These are phyloP conservation scores for Noccaea bulbosa DNA, from an alignment of 345 rosid species.

Conservation along the genomic window DNA sequence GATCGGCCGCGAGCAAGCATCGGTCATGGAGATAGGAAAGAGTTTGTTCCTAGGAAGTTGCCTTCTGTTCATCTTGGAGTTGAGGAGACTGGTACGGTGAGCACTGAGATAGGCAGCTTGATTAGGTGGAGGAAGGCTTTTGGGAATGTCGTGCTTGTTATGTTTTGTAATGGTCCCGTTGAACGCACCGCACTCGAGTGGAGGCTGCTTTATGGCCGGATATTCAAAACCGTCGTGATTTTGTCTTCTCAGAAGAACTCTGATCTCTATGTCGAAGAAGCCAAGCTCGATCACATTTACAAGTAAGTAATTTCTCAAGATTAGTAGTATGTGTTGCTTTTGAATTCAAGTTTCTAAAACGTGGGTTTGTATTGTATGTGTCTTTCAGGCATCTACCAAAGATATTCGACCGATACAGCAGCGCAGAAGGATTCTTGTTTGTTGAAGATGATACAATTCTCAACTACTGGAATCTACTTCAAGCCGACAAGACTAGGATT, in stretches of 20 bases:
- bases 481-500: conserved; percentile 86
- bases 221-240: conserved; percentile 90
- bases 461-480: conserved; percentile 95
- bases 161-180: conserved; percentile 91
- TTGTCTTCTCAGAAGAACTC: conserved; percentile 71
- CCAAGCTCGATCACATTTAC: conserved; percentile 74
- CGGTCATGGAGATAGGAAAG: conserved; percentile 93
- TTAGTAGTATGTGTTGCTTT: not conserved
- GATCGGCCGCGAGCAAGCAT: conserved; percentile 78
- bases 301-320: conserved; percentile 55
- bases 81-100: conserved; percentile 91
- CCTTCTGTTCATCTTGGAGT: conserved; percentile 97
- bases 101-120: conserved; percentile 89
- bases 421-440: conserved; percentile 93
- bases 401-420: conserved; percentile 69
- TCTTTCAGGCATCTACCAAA: conserved; percentile 72
- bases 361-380: conserved; percentile 10
- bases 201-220: conserved; percentile 95
- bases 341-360: conserved; percentile 12
- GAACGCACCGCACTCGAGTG: conserved; percentile 96
- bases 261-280: conserved; percentile 84
- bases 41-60: conserved; percentile 78
- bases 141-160: conserved; percentile 90
- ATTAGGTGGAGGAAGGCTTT: conserved; percentile 94
- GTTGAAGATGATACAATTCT: conserved; percentile 94